Percentiles rank a stretch among this genome's conserved stretches.
Evolutionary conservation across 345 rosid genomes (phyloP).

Genomic region (Durio zibethinus): DNA sequence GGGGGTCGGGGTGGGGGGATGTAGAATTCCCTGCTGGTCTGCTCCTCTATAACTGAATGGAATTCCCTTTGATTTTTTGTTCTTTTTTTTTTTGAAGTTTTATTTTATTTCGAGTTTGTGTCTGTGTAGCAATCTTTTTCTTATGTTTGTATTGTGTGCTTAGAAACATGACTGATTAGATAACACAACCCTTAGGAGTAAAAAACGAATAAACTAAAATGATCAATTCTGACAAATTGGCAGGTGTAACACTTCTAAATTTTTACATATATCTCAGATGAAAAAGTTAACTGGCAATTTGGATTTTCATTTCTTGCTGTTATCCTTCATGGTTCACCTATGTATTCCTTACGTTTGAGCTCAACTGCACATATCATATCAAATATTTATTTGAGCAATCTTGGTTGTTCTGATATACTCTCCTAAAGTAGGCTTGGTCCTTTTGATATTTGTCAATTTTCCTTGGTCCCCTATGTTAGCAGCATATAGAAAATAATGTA

Average conservation of each 20-base stretch:
- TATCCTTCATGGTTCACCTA: neutral
- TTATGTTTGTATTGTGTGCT: neutral
- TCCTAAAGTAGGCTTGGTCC: neutral
- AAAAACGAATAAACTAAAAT: neutral
- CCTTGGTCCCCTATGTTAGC: neutral
- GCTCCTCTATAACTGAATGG: neutral
- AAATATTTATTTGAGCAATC: neutral
- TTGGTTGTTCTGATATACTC: neutral
- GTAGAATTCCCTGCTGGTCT: neutral
- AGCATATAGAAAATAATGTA: neutral
- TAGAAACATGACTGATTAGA: neutral
- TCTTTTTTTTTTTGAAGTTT: neutral
- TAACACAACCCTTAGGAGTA: neutral
- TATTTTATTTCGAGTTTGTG: neutral
- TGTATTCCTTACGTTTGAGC: neutral
- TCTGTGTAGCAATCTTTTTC: neutral
- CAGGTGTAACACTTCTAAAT: neutral
- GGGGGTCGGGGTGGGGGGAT: neutral
- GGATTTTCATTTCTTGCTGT: neutral
- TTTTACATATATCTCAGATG: neutral
- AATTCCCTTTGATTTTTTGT: neutral
- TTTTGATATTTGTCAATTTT: neutral
- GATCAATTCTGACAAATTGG: neutral
- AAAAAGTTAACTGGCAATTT: neutral
- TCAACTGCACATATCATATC: neutral